These are phyloP conservation scores for Casuarina cunninghamiana DNA, from an alignment of 306 rosid genomes.

Conservation along the genomic window DNA sequence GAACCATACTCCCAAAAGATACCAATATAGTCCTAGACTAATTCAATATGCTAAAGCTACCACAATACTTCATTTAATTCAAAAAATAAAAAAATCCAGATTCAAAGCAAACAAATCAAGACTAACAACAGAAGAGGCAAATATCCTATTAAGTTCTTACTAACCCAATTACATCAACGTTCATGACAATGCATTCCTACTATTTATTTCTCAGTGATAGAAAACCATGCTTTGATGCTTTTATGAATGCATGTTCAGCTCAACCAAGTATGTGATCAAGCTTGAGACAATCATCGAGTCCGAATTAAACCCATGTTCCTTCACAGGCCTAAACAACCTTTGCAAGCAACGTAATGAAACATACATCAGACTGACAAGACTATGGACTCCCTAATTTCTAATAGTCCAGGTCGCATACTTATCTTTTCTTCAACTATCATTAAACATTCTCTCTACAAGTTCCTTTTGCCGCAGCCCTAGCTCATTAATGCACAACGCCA, in stretches of 20 bases:
- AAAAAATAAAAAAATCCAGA: not conserved
- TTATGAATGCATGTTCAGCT: not conserved
- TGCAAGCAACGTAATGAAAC: not conserved
- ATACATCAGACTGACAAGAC: not conserved
- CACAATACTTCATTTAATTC: conserved; percentile 12
- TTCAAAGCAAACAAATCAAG: conserved; percentile 19
- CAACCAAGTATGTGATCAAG: not conserved
- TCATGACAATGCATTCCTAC: not conserved
- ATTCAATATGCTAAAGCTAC: conserved; percentile 4
- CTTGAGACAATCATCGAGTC: not conserved
- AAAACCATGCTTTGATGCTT: not conserved
- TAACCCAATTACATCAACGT: not conserved
- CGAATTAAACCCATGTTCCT: not conserved
- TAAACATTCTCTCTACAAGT: not conserved
- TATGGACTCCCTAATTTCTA: not conserved
- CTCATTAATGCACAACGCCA: not conserved
- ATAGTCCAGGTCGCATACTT: too few species aligned
- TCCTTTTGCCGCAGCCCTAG: not conserved
- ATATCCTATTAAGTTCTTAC: conserved; percentile 6
- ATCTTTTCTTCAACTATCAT: not conserved
- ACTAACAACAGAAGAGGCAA: conserved; percentile 5
- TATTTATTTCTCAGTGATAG: not conserved
- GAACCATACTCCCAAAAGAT: conserved; percentile 7
- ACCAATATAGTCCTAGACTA: conserved; percentile 12
- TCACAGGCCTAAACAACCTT: not conserved